Conservation (phyloP, 1,139 yeast species). For the Candida glucosophila region DNA sequence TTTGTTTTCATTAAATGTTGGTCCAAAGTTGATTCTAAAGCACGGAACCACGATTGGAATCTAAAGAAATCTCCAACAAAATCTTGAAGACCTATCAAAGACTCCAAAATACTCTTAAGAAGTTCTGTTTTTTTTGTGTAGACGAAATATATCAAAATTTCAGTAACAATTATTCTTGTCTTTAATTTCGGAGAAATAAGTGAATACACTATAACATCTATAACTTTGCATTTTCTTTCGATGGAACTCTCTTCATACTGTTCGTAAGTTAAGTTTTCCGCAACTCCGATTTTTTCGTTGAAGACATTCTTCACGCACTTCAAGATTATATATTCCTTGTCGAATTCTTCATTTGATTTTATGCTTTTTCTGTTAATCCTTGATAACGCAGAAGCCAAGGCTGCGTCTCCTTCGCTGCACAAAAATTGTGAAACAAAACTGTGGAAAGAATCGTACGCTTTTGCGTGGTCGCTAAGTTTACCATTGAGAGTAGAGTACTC, state of each 20-base stretch:
- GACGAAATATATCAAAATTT: constrained; percentile 30
- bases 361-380: constrained; percentile 35
- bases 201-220: constrained; percentile 29
- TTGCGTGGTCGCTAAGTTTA: constrained; percentile 17
- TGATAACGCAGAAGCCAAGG: constrained; percentile 31
- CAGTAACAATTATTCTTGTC: constrained; percentile 35
- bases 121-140: constrained; percentile 18
- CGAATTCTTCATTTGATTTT: constrained; percentile 38
- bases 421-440: constrained; percentile 28
- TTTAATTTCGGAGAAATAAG: constrained; percentile 33
- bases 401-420: constrained; percentile 37
- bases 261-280: constrained; percentile 5
- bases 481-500: constrained; percentile 31
- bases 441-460: constrained; percentile 10
- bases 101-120: constrained; percentile 21
- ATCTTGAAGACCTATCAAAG: constrained; percentile 28
- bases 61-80: constrained; percentile 25
- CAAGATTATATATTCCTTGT: constrained; percentile 30
- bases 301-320: constrained; percentile 29
- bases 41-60: constrained; percentile 35
- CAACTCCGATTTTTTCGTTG: too few relatives aligned
- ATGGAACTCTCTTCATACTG: constrained; percentile 5
- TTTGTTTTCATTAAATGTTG: too few relatives aligned
- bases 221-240: constrained; percentile 23
- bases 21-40: constrained; percentile 29